phyloP scores from a whole-genome alignment of 306 rosid species.

The Lathyrus aphaca region DNA sequence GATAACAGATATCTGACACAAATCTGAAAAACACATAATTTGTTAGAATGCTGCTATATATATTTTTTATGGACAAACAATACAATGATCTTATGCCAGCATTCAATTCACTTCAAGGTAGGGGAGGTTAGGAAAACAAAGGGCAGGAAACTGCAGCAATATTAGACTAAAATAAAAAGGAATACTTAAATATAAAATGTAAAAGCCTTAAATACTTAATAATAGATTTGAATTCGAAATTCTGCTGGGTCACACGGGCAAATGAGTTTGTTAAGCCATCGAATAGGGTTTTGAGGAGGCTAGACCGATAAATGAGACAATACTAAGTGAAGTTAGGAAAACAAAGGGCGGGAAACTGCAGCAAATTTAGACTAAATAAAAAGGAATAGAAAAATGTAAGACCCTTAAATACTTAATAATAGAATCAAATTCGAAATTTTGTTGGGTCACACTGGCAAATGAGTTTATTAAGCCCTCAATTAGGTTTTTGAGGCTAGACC shows the following conservation, averaged over 20 bases:
- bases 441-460: constrained; percentile 11
- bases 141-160: constrained; percentile 15
- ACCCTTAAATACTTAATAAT: neutral
- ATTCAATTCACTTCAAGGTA: neutral
- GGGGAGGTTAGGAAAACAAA: constrained; percentile 26
- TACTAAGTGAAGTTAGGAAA: constrained; percentile 15
- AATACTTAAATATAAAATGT: constrained; percentile 7
- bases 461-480: constrained; percentile 11
- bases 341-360: constrained; percentile 19
- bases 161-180: neutral
- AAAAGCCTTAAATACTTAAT: constrained; percentile 22
- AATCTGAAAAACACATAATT: constrained; percentile 56
- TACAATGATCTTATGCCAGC: neutral
- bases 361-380: constrained; percentile 8
- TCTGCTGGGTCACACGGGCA: constrained; percentile 8
- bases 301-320: neutral
- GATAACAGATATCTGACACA: constrained; percentile 69
- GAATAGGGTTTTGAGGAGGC: constrained; percentile 12
- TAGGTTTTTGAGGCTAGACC: constrained; percentile 6
- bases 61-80: neutral
- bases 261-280: constrained; percentile 9
- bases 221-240: neutral
- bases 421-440: neutral
- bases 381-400: constrained; percentile 17
- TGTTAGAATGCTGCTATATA: constrained; percentile 19